phyloP scores from a whole-genome alignment of 306 rosid genomes.

The Pyrus pyrifolia region DNA sequence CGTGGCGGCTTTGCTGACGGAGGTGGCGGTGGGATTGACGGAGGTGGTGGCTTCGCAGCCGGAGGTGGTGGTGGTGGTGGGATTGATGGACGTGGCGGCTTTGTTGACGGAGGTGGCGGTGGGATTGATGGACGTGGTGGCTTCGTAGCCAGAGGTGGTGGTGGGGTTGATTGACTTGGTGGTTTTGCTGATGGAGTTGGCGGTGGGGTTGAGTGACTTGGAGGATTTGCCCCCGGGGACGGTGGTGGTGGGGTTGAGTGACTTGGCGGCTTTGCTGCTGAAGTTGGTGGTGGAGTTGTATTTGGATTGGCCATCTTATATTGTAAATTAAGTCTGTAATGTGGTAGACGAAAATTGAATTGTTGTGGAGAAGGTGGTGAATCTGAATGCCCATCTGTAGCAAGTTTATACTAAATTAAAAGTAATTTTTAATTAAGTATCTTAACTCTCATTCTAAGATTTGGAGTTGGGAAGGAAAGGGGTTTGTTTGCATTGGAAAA shows the following conservation, averaged over 20 bases:
- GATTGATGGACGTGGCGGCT: slow-evolving; percentile 12
- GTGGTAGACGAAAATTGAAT: neutral
- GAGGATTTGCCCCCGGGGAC: neutral
- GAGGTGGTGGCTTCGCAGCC: neutral
- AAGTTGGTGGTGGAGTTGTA: neutral
- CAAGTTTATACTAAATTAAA: slow-evolving; percentile 5
- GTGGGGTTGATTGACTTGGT: neutral
- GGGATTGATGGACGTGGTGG: neutral
- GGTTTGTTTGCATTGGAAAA: slow-evolving; percentile 59
- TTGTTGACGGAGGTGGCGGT: neutral
- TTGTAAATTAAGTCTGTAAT: neutral
- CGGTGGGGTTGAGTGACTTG: neutral
- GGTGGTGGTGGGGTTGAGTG: slow-evolving; percentile 8
- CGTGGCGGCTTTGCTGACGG: neutral
- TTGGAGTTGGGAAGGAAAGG: neutral
- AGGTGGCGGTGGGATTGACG: neutral
- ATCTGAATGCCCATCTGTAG: slow-evolving; percentile 19
- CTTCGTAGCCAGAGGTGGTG: neutral
- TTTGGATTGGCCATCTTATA: slow-evolving; percentile 35
- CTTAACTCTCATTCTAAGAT: slow-evolving; percentile 67
- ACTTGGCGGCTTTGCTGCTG: too few species aligned
- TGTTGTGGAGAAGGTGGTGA: slow-evolving; percentile 16
- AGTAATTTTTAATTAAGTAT: slow-evolving; percentile 20
- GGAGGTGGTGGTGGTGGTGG: slow-evolving; percentile 10
- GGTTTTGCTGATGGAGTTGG: neutral